phyloP scores from a whole-genome alignment of 805 yeast genomes.

The Ogataea neopini region DNA sequence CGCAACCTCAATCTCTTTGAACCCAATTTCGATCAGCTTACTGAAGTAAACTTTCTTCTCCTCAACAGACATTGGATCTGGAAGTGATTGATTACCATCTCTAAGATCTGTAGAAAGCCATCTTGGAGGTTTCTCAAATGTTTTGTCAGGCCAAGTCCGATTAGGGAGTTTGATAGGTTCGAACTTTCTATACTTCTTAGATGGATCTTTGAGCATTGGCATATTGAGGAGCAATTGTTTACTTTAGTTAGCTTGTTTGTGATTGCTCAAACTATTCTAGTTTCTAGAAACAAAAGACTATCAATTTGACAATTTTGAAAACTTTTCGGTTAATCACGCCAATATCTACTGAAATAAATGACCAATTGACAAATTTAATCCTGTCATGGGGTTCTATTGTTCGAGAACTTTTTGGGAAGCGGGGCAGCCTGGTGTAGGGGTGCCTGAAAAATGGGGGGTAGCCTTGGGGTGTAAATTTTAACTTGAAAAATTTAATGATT shows the following conservation, averaged over 20 bases:
- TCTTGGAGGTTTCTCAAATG: constrained; percentile 70
- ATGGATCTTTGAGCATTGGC: constrained; percentile 68
- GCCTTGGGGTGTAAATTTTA: too few relatives aligned
- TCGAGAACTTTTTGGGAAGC: not conserved
- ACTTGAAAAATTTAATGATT: too few relatives aligned
- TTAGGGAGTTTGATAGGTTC: constrained; percentile 56
- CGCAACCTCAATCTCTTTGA: constrained; percentile 78
- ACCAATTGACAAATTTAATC: not conserved
- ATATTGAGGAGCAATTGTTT: not conserved
- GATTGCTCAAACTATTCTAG: too few relatives aligned
- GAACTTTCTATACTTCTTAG: constrained; percentile 58
- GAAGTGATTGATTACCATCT: constrained; percentile 83
- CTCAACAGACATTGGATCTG: constrained; percentile 78
- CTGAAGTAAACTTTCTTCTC: constrained; percentile 75
- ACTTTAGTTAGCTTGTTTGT: too few relatives aligned
- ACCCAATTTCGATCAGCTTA: constrained; percentile 69
- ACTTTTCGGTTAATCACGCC: not conserved
- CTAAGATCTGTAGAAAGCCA: constrained; percentile 81
- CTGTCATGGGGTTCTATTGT: constrained; percentile 2
- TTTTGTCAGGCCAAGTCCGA: constrained; percentile 70
- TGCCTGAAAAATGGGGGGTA: not conserved
- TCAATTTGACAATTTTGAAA: not conserved
- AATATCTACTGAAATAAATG: not conserved
- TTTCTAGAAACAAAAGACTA: not conserved
- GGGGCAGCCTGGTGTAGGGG: not conserved